Evolutionary conservation across 495 filamentous ascomycete species (phyloP), one percentile per base, ranked within the genome.

Genomic region (Aspergillus conjunctus): DNA sequence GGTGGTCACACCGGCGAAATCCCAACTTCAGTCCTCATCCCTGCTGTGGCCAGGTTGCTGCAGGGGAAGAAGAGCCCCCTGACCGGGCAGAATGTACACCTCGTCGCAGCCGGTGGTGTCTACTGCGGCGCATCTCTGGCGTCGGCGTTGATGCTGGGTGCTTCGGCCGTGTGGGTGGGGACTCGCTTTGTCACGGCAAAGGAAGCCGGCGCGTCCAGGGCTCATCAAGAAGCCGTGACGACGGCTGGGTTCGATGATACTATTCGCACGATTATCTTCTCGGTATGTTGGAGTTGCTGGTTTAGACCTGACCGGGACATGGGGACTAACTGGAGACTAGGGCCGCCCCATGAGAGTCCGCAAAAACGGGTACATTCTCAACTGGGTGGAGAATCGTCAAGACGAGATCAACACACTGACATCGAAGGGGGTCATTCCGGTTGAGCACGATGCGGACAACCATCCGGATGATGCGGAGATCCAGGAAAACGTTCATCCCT

Each of bases 221-320:
- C 91, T 32, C 94, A 98, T 80, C 93, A 98, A 79, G 94, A 98
- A 80, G 91, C 94, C 50, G 94, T 98, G 52, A 83, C 87, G 67
- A 98, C 92, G 39, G 83, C 93, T 60, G 85, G 89, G 59, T 96
- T 92, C 73, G 90, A 96, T 77, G 94, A 97, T 73, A 97, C 92
- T 63, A 81, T 97, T 66, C 89, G 91, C 58, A 98, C 94, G 20
- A 90, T 97, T 66, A 98, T 98, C 76, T 98, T 97, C 84, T 98
- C 94, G 59, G 85, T 83, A 79, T 37, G 79, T 68, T 18, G n/a
- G n/a, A n/a, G n/a, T 41, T 3, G 39, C 41, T 20, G 46, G 41
- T 37, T 39, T 22, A 15, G 7, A n/a, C n/a, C n/a, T n/a, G 37
- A 14, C 7, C n/a, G 11, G 48, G 48, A 8, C 11, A 51, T 50